A percentile compares a stretch with the other conserved stretches of the same genome.
Conservation (phyloP, 148 eudicot species). For the Oxyria digyna region DNA sequence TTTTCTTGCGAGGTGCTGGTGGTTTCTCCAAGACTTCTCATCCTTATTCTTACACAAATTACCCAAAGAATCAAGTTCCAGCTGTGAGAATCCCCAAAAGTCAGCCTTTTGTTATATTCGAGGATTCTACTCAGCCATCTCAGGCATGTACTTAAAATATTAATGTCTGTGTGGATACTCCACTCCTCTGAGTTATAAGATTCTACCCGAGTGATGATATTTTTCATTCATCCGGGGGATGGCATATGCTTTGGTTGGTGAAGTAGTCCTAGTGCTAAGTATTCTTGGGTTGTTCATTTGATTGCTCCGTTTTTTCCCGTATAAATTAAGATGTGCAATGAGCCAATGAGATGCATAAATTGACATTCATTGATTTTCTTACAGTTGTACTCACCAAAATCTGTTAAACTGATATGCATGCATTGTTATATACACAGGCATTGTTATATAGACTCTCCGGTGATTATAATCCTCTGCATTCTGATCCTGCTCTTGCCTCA, state of each 20-base stretch:
- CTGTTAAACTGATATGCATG: conserved; percentile 33
- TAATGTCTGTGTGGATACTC: neutral
- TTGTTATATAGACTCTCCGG: conserved; percentile 93
- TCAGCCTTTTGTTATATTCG: conserved; percentile 62
- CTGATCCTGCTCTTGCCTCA: conserved; percentile 69
- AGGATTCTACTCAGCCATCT: conserved; percentile 75
- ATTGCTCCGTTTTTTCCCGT: neutral
- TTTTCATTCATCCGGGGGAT: neutral
- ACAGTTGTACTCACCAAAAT: neutral
- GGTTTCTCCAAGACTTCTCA: conserved; percentile 76
- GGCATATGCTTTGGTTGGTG: neutral
- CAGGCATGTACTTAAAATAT: conserved; percentile 39
- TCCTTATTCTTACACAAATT: conserved; percentile 50
- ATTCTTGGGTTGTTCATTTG: neutral
- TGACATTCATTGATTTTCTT: neutral
- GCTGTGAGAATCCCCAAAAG: conserved; percentile 50
- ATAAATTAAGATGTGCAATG: neutral
- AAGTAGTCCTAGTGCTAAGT: neutral
- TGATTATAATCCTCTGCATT: conserved; percentile 91
- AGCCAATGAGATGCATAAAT: neutral
- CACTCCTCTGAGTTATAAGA: neutral
- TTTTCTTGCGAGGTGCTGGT: conserved; percentile 79
- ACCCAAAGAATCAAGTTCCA: conserved; percentile 33
- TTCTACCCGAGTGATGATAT: neutral
- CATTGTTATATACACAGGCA: conserved; percentile 85